Evolutionary conservation across 202 grass and related monocot species (phyloP).

Genomic region (Alloteropsis angusta): DNA sequence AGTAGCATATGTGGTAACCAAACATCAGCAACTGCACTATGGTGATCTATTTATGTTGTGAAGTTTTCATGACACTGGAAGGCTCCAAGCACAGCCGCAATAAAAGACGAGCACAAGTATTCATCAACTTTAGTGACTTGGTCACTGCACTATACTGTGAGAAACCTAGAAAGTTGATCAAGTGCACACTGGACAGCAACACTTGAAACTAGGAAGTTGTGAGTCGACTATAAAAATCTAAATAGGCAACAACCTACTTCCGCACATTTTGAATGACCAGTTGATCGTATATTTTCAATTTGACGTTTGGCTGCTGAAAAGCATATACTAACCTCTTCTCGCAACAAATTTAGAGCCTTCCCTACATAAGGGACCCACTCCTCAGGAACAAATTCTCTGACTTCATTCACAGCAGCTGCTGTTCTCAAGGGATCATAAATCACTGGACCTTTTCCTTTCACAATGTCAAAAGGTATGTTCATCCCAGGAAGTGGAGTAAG

Average conservation of each 20-base stretch:
- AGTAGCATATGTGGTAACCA: neutral
- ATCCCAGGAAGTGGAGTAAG: constrained; percentile 96
- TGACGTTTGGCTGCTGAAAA: neutral
- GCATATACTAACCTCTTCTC: constrained; percentile 55
- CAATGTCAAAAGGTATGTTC: constrained; percentile 99
- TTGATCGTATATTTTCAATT: neutral
- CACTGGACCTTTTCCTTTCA: constrained; percentile 95
- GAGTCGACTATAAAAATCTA: neutral
- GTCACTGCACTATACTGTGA: neutral
- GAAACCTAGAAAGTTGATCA: constrained; percentile 1
- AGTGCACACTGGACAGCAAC: constrained; percentile 1
- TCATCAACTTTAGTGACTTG: constrained; percentile 2
- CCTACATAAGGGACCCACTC: constrained; percentile 90
- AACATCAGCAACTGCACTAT: neutral
- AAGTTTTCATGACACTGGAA: neutral
- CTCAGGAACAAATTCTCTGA: constrained; percentile 89
- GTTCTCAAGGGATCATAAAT: constrained; percentile 87
- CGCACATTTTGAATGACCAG: neutral
- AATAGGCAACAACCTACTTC: neutral
- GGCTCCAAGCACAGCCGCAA: neutral
- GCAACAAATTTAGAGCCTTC: constrained; percentile 73
- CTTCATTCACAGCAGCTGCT: constrained; percentile 70
- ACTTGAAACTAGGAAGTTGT: neutral
- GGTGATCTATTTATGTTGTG: neutral
- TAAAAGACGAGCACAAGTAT: neutral